These are phyloP conservation scores for Emergomyces orientalis DNA, from an alignment of 2,329 filamentous ascomycete species.

Conservation along the genomic window DNA sequence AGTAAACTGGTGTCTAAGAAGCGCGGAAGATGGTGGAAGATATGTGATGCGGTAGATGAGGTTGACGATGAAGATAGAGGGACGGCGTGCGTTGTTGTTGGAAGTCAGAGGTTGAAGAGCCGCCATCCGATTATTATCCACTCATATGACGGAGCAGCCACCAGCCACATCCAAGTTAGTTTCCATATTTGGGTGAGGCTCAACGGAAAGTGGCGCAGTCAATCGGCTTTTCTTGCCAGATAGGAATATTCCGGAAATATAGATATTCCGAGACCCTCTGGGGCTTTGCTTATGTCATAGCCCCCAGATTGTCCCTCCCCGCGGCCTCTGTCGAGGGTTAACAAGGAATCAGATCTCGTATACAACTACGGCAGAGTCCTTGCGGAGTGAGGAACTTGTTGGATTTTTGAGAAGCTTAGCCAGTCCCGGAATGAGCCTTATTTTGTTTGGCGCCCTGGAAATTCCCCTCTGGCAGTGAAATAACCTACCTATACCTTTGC, in stretches of 20 bases:
- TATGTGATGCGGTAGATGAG: not conserved
- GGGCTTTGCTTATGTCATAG: constrained; percentile 3
- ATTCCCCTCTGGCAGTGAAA: not conserved
- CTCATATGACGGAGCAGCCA: too few species aligned
- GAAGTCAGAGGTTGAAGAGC: not conserved
- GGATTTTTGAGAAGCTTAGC: not conserved
- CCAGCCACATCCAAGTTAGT: not conserved
- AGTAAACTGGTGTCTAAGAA: not conserved
- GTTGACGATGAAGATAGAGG: not conserved
- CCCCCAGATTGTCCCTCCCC: not conserved
- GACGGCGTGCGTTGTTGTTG: not conserved
- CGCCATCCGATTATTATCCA: too few species aligned
- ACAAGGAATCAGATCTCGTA: not conserved
- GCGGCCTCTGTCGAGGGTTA: not conserved
- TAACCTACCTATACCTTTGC: too few species aligned
- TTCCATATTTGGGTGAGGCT: not conserved
- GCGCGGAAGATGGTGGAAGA: constrained; percentile 2
- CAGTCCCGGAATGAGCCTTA: not conserved
- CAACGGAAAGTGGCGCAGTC: not conserved
- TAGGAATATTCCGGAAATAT: not conserved
- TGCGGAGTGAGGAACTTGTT: not conserved
- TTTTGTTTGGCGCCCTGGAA: not conserved
- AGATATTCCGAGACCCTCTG: not conserved
- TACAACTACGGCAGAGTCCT: not conserved
- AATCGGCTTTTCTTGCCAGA: not conserved